phyloP scores from a whole-genome alignment of 139 green algal genomes.

The Edaphochlamys debaryana region DNA sequence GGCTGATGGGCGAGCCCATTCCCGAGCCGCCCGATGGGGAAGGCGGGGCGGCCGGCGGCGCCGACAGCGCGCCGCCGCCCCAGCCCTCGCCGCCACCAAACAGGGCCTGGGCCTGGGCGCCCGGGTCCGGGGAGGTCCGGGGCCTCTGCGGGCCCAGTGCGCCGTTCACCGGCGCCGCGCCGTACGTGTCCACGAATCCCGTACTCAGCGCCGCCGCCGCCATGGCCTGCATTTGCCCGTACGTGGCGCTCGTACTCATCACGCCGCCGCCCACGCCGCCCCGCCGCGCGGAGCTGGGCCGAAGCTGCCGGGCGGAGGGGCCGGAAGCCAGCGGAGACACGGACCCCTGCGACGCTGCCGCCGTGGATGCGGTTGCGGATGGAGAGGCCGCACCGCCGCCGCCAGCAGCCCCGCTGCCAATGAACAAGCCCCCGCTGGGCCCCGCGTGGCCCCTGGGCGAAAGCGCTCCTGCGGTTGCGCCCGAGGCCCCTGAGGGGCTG shows the following conservation, averaged over 20 bases:
- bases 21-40: neutral
- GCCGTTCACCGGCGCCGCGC: neutral
- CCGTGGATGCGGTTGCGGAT: no score
- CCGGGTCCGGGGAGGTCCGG: no score
- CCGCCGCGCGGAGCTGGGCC: neutral
- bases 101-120: neutral
- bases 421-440: no score
- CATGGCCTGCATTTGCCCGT: neutral
- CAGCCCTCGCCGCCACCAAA: no score
- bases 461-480: no score
- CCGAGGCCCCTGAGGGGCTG: neutral
- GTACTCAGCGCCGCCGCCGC: constrained; percentile 1
- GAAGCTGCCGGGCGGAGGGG: neutral
- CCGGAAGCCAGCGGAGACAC: neutral
- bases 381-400: neutral
- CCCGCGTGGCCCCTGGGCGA: neutral
- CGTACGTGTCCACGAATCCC: neutral
- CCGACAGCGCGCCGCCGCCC: no score
- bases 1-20: neutral
- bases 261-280: neutral
- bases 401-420: neutral
- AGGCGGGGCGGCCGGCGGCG: neutral
- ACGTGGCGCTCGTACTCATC: neutral
- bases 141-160: no score
- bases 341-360: neutral